Base-by-base conservation (phyloP, 2,329 filamentous ascomycete species). In the Alternaria gansuensis region DNA sequence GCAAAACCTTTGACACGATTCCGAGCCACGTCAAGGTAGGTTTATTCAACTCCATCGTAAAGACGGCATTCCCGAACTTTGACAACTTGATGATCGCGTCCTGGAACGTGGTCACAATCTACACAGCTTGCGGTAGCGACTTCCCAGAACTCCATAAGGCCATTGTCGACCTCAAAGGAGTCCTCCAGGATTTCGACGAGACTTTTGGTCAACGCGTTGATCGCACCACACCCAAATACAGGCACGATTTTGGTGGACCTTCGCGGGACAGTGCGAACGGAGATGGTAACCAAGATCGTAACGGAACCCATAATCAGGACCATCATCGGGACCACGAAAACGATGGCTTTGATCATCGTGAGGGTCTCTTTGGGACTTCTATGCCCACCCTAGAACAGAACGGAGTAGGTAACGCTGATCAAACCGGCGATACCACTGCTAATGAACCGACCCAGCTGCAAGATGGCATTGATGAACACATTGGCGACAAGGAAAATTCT, bases 41-140 rank as follows among this genome's bases (percentile, higher is more conserved):
- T 1, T 48, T 76, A 5, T 76, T 75, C 66, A 63, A 75, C 43
- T 64, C 53, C 3, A 61, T 75, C 8, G 45, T 67, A 28, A 67
- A 65, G 36, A 62, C 66, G 0, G 70, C 72, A 0, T 70, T 75
- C 8, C 72, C 74, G 1, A 67, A 68, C 36, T 73, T 75, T 50
- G 69, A 75, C 40, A 69, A 72, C 34, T 29, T 75, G 44, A 66
- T 75, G 61, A 68, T 65, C 45, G 72, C 73, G 13, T 62, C 68
- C 0, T 75, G 72, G 72, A 76, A 75, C 33, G 68, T 73, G 3
- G 65, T 75, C 3, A 68, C 66, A 0, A 60, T 76, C n/a, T 73
- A 74, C 49, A 56, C 62, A 17, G 59, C 66, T 17, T 57, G 66
- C 2, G 72, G 71, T 0, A 71, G 62, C 11, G 69, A 75, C 49